Percentiles rank a stretch among this genome's conserved stretches.
Conservation (phyloP, 768 basidiomycete species). For the Tremella fuciformis region DNA sequence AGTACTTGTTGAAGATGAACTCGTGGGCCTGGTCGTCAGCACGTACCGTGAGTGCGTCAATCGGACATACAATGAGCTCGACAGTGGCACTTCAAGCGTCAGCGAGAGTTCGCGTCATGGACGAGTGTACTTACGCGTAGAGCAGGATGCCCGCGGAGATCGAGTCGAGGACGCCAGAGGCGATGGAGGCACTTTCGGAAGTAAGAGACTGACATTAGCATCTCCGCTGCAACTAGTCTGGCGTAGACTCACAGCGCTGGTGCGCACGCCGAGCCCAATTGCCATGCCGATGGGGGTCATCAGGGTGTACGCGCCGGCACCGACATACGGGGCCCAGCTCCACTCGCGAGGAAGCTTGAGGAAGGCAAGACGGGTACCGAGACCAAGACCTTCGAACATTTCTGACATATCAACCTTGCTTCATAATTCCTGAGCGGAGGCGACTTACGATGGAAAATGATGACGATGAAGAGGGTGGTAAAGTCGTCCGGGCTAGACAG, state of each 20-base stretch:
- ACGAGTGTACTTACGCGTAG: constrained; percentile 20
- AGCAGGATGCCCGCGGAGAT: constrained; percentile 47
- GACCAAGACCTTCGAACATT: constrained; percentile 33
- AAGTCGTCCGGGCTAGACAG: constrained; percentile 9
- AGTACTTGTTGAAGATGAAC: constrained; percentile 14
- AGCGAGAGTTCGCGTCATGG: neutral
- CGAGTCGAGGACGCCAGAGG: constrained; percentile 45
- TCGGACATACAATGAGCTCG: constrained; percentile 5
- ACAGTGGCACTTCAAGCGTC: constrained; percentile 1
- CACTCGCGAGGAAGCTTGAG: constrained; percentile 23
- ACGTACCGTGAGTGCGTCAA: no score
- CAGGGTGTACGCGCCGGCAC: constrained; percentile 30
- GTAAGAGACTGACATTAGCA: constrained; percentile 31
- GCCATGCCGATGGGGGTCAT: constrained; percentile 43
- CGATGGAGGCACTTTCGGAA: constrained; percentile 33
- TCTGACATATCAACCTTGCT: constrained; percentile 23
- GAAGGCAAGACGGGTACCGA: constrained; percentile 38
- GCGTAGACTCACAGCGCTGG: constrained; percentile 6
- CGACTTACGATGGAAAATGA: constrained; percentile 17
- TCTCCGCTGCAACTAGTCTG: constrained; percentile 19
- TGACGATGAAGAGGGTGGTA: constrained; percentile 14
- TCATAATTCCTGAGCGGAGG: neutral
- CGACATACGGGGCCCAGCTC: constrained; percentile 25
- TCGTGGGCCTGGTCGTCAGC: constrained; percentile 8
- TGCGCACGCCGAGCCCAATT: constrained; percentile 31